phyloP scores from a whole-genome alignment of 2,329 filamentous ascomycete genomes.

The Clarireedia monteithiana region DNA sequence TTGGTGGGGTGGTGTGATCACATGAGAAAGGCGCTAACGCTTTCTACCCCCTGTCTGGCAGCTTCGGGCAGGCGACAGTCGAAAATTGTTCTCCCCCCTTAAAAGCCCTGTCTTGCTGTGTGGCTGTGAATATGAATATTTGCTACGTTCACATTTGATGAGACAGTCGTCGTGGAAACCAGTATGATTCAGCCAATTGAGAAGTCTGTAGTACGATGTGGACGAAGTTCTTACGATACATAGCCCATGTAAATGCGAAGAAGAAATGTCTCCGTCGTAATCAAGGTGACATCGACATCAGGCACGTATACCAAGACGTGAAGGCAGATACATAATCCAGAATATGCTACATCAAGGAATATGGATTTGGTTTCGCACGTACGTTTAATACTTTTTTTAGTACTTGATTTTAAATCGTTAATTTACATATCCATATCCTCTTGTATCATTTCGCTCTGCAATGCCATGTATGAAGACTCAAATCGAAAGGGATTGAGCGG shows the following conservation, averaged over 20 bases:
- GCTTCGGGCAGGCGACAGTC: not conserved
- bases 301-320: too few relatives aligned
- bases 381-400: constrained; percentile 3
- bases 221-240: too few relatives aligned
- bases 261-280: too few relatives aligned
- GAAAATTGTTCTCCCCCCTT: constrained; percentile 1
- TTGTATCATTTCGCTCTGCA: constrained; percentile 23
- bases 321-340: not conserved
- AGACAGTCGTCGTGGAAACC: too few relatives aligned
- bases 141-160: too few relatives aligned
- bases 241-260: too few relatives aligned
- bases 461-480: constrained; percentile 23
- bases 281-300: too few relatives aligned
- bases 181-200: too few relatives aligned
- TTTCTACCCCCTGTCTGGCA: not conserved
- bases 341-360: not conserved
- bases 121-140: too few relatives aligned
- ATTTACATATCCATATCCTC: constrained; percentile 21
- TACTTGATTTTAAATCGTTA: constrained; percentile 16
- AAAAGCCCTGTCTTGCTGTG: too few relatives aligned
- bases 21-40: constrained; percentile 8
- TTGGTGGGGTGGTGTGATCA: constrained; percentile 15
- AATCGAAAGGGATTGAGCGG: constrained; percentile 25
- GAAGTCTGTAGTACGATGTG: too few relatives aligned
- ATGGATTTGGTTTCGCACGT: not conserved